These are phyloP conservation scores for Cyamopsis tetragonoloba DNA, from an alignment of 306 rosid genomes.

Conservation along the genomic window DNA sequence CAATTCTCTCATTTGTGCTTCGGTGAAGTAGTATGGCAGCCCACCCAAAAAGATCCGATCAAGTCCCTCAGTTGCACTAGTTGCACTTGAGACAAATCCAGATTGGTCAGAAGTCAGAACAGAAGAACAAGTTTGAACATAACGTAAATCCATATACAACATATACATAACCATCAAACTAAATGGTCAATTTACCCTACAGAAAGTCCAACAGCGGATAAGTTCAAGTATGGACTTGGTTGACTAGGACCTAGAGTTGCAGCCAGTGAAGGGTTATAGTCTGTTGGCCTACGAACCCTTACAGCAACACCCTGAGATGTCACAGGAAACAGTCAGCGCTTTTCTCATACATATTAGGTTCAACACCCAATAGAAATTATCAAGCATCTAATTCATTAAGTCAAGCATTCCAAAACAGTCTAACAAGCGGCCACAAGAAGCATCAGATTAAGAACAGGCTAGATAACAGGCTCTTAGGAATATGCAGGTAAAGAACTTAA, in stretches of 20 bases:
- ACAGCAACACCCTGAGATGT: constrained; percentile 72
- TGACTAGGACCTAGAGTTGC: constrained; percentile 81
- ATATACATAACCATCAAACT: neutral
- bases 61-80: constrained; percentile 70
- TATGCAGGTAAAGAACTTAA: neutral
- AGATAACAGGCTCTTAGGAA: neutral
- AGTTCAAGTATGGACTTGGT: constrained; percentile 71
- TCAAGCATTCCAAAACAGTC: neutral
- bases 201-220: constrained; percentile 67
- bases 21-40: constrained; percentile 76
- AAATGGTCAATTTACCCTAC: constrained; percentile 41
- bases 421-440: neutral
- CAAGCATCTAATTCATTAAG: neutral
- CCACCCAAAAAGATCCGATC: constrained; percentile 89
- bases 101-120: constrained; percentile 26
- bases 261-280: constrained; percentile 76
- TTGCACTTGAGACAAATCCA: constrained; percentile 42
- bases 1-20: constrained; percentile 64
- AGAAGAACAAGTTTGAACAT: constrained; percentile 6
- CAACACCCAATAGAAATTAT: neutral
- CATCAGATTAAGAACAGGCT: neutral
- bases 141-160: neutral
- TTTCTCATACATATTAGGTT: neutral
- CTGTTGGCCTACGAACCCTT: constrained; percentile 82
- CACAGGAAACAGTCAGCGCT: constrained; percentile 19